Percentiles rank a stretch among this genome's conserved stretches.
Conservation (phyloP, 805 yeast genomes). For the Kluyveromyces nonfermentans region DNA sequence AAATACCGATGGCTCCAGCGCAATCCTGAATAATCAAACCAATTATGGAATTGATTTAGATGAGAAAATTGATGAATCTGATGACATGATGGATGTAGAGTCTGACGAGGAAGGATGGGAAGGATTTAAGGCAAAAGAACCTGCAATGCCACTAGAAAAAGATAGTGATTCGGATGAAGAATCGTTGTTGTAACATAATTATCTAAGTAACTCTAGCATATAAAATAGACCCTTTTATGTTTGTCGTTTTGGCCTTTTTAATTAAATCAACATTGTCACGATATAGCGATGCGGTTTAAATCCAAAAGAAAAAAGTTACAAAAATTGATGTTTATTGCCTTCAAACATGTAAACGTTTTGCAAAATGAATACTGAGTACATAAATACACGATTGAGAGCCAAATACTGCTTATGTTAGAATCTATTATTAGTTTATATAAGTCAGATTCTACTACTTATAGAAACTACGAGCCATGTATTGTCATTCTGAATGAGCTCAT, state of each 20-base stretch:
- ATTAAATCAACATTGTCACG: neutral
- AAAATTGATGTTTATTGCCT: neutral
- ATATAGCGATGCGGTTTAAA: neutral
- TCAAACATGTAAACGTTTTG: neutral
- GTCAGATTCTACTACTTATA: neutral
- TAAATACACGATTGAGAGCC: neutral
- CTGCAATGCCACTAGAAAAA: conserved; percentile 15
- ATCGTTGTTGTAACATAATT: conserved; percentile 2
- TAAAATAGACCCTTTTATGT: neutral
- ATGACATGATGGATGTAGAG: conserved; percentile 21
- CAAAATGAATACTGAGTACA: neutral
- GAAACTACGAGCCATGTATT: neutral
- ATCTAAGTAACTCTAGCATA: neutral
- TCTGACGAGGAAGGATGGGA: conserved; percentile 33
- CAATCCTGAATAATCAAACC: conserved; percentile 24
- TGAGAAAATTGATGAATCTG: conserved; percentile 21
- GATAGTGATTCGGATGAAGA: conserved; percentile 17
- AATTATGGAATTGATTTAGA: conserved; percentile 27
- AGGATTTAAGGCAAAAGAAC: conserved; percentile 24
- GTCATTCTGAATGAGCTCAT: neutral
- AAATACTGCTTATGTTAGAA: neutral
- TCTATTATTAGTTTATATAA: neutral
- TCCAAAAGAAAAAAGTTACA: no score
- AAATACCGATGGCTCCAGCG: conserved; percentile 24
- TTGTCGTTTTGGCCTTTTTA: neutral